Evolutionary conservation across 192 early-diverging fungal genomes (phyloP).

Genomic region (Gonapodya prolifera): DNA sequence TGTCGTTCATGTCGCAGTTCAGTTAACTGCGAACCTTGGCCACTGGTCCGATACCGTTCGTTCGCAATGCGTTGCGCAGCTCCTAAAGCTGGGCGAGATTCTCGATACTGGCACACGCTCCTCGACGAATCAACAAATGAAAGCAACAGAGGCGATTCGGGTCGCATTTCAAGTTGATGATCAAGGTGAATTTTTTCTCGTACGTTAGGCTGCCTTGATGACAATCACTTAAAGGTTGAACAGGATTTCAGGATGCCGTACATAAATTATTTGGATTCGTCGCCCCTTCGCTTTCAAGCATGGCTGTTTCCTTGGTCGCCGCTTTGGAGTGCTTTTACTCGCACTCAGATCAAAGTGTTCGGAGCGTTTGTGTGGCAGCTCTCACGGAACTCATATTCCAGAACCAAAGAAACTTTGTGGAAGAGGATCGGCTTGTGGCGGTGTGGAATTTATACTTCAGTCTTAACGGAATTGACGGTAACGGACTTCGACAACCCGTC

Average conservation of each 20-base stretch:
- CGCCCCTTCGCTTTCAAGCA: constrained; percentile 22
- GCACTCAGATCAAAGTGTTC: constrained; percentile 27
- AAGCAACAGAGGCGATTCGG: background rate
- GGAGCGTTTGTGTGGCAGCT: constrained; percentile 38
- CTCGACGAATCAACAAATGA: background rate
- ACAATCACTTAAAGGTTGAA: constrained; percentile 9
- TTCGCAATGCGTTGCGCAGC: background rate
- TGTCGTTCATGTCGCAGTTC: background rate
- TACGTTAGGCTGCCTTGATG: background rate
- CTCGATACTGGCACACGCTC: background rate
- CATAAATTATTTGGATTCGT: constrained; percentile 35
- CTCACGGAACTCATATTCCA: constrained; percentile 32
- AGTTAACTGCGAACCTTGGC: background rate
- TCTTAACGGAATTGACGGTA: constrained; percentile 19
- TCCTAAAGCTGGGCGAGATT: background rate
- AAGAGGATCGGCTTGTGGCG: constrained; percentile 38
- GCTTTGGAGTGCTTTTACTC: constrained; percentile 43
- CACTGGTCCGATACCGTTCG: background rate
- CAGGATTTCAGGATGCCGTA: constrained; percentile 23
- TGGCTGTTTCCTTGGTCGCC: constrained; percentile 39
- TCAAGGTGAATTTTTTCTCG: background rate
- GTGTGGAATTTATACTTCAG: constrained; percentile 47
- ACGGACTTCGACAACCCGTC: constrained; percentile 26
- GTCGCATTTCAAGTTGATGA: background rate
- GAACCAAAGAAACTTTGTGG: constrained; percentile 37